Base-by-base conservation (phyloP, 2,329 filamentous ascomycete species). In the Colletotrichum phormii region DNA sequence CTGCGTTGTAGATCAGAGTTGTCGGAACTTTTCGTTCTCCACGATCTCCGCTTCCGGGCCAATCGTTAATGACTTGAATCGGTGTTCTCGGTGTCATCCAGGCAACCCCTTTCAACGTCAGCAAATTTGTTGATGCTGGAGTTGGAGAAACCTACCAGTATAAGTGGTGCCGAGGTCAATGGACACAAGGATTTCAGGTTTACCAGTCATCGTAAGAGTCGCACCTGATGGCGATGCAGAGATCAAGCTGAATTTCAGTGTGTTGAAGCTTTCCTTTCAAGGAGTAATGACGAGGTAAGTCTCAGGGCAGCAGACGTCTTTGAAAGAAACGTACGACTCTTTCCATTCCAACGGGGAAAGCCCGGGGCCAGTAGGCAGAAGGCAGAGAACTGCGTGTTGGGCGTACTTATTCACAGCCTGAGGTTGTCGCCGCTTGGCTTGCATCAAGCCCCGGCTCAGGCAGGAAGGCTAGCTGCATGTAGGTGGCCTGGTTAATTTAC, bases 1-100 rank as follows among this genome's bases (percentile, higher is more conserved):
- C 80, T 5, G 78, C 70, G 42, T 85, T 84, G 75, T 89, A 89
- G 18, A 88, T 79, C 4, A 89, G 78, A 4, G 84, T 83, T 0
- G 88, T 89, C 1, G 87, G 87, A 0, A 89, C 87, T 75, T 89
- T 90, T 74, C 88, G 87, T 74, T 89, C 87, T 62, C 86, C 86
- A 68, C 84, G 84, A 67, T 87, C 86, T 12, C 84, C 84, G 55
- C 84, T 84, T 3, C 87, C 87, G 0, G 88, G 88, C 88, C 88
- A 90, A 79, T 88, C 86, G 77, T 87, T 83, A 75, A 87, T 82
- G 42, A 85, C 79, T 64, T 86, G 84, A 59, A 86, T 83, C 2
- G 84, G 83, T 12, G 78, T 83, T 22, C 31, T 72, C 1, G 67
- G 67, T 22, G 81, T 81, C 81, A 83, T 84, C 78, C 76, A 83